A percentile compares a stretch with the other conserved stretches of the same genome.
These are phyloP conservation scores for Lactarius pseudohatsudake DNA, from an alignment of 768 basidiomycete species.

Conservation along the genomic window DNA sequence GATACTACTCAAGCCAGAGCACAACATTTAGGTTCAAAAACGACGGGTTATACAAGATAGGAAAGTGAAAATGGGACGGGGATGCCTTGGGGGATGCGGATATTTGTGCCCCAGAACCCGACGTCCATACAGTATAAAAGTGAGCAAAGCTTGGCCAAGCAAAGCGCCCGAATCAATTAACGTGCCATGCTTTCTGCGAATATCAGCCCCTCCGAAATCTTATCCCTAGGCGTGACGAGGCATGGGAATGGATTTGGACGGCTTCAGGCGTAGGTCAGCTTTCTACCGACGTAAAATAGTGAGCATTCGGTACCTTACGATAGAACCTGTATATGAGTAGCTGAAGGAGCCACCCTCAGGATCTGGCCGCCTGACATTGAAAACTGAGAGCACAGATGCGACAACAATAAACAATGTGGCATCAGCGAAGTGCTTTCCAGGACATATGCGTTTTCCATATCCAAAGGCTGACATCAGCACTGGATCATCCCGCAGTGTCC, in stretches of 20 bases:
- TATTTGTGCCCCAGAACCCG: neutral
- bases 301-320: neutral
- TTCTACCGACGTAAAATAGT: neutral
- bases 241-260: slow-evolving; percentile 4
- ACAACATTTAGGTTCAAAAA: neutral
- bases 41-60: neutral
- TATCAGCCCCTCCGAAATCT: slow-evolving; percentile 11
- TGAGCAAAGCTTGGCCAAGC: too few species aligned
- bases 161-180: neutral
- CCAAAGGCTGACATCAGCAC: slow-evolving; percentile 11
- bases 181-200: neutral
- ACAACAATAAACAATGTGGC: slow-evolving; percentile 21
- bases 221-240: slow-evolving; percentile 6
- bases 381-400: slow-evolving; percentile 18
- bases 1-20: neutral
- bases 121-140: neutral
- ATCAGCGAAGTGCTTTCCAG: slow-evolving; percentile 27
- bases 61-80: too few species aligned
- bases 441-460: slow-evolving; percentile 19
- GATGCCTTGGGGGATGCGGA: too few species aligned
- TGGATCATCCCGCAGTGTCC: slow-evolving; percentile 17
- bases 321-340: neutral
- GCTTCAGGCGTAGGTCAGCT: neutral
- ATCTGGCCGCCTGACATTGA: slow-evolving; percentile 11
- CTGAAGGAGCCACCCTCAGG: neutral